These are phyloP conservation scores for Hyparrhenia diplandra DNA, from an alignment of 176 grass and related monocot species.

Conservation along the genomic window DNA sequence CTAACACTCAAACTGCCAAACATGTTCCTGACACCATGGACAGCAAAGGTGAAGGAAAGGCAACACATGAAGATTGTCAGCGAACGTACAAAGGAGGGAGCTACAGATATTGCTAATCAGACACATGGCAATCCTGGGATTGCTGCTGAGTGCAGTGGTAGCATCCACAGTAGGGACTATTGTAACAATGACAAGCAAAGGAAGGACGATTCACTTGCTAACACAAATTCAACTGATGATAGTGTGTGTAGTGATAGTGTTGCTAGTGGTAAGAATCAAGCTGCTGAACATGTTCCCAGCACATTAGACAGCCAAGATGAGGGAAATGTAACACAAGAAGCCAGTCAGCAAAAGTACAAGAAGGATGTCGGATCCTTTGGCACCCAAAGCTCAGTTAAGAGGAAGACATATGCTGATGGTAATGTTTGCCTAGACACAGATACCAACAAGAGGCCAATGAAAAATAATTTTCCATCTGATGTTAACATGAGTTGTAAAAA, in stretches of 20 bases:
- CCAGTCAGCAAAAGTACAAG: background rate
- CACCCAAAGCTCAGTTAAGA: too few species aligned
- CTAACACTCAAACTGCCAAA: background rate
- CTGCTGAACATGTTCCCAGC: background rate
- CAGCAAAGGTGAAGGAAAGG: background rate
- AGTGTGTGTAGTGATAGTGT: conserved; percentile 7
- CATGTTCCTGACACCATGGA: background rate
- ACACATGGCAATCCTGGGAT: background rate
- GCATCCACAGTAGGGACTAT: background rate
- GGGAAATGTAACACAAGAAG: background rate
- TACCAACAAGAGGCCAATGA: conserved; percentile 35
- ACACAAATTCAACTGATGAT: background rate
- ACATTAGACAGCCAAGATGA: background rate
- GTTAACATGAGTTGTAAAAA: conserved; percentile 9
- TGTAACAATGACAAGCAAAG: background rate
- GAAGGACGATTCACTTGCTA: background rate
- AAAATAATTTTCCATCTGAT: conserved; percentile 27
- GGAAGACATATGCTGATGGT: conserved; percentile 26
- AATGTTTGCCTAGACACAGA: background rate
- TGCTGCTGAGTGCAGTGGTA: background rate
- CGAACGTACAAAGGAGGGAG: conserved; percentile 4
- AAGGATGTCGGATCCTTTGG: too few species aligned
- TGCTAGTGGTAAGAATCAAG: background rate
- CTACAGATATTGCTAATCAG: background rate
- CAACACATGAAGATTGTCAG: conserved; percentile 4